Evolutionary conservation across 768 basidiomycete species (phyloP), one percentile per base, ranked within the genome.

Genomic region (Lentinula sp.): DNA sequence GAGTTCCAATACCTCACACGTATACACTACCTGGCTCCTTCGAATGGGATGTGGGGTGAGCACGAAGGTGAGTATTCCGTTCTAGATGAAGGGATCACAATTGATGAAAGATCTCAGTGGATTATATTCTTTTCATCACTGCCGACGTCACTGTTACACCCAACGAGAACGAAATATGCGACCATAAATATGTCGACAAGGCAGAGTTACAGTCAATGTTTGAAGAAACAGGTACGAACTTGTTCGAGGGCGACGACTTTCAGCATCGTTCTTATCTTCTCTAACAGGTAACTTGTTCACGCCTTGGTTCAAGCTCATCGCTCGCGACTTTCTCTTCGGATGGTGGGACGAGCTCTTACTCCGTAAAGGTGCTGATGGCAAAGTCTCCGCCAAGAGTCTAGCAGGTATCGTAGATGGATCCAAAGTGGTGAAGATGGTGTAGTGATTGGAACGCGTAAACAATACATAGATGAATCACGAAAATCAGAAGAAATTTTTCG

Each of bases 271-370:
- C 37, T 46, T 35, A 32, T 23, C 59, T 62, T 37, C 57, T 57
- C 41, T 20, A 18, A 61, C 7, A 96, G 93, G 74, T 60, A 92
- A 92, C 72, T 84, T 83, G 2, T 99, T 99, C 73, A 99, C 97
- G 6, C 97, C 97, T 0, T 99, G 97, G 97, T 99, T 99, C 85
- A 93, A 95, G 73, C 86, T 98, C 33, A 98, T 99, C 69, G 95
- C 94, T 2, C 85, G 95, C 3, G 94, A 98, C 71, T 96, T 96
- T 74, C 81, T 99, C 46, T 98, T 95, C 70, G 93, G 91, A 23
- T 99, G 97, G 97, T 99, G 97, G 97, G 94, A 97, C 68, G 88
- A 90, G 63, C 85, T 99, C 46, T 68, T 89, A 63, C 77, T 76
- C 58, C 85, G 90, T 41, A 84, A 78, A 70, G 77, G 78, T 62